Evolutionary conservation across 305 asterid genomes (phyloP).

Genomic region (Salvia sclarea): DNA sequence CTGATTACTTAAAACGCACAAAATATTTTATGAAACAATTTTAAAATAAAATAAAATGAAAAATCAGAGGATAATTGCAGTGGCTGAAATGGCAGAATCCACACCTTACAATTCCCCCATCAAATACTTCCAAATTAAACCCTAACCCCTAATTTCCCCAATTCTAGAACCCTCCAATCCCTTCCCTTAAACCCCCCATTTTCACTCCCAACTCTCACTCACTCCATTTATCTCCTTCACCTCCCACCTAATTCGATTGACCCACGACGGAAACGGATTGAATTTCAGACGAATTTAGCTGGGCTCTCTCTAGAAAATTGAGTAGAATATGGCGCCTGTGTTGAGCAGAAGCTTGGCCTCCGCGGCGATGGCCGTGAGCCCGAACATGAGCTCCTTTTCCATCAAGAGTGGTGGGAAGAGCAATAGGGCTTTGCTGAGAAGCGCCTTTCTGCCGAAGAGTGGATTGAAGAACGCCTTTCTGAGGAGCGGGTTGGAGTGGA

Average conservation of each 20-base stretch:
- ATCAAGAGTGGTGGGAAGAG: conserved; percentile 34
- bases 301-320: conserved; percentile 12
- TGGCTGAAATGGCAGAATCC: conserved; percentile 58
- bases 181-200: conserved; percentile 65
- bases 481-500: conserved; percentile 70
- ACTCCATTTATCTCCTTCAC: conserved; percentile 20
- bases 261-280: not conserved
- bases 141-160: conserved; percentile 11
- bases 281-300: conserved; percentile 17
- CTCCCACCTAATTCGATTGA: conserved; percentile 22
- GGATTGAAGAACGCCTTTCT: conserved; percentile 51
- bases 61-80: conserved; percentile 40
- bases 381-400: conserved; percentile 49
- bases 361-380: conserved; percentile 57
- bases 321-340: conserved; percentile 76
- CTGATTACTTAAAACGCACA: not conserved
- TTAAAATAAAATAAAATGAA: not conserved
- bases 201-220: conserved; percentile 8
- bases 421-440: conserved; percentile 46
- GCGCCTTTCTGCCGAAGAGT: conserved; percentile 57
- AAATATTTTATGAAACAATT: not conserved
- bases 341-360: conserved; percentile 72
- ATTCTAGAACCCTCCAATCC: conserved; percentile 68
- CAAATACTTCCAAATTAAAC: conserved; percentile 45
- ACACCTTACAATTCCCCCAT: conserved; percentile 43